These are phyloP conservation scores for Trichoderma pleuroti DNA, from an alignment of 2,329 filamentous ascomycete genomes.

Conservation along the genomic window DNA sequence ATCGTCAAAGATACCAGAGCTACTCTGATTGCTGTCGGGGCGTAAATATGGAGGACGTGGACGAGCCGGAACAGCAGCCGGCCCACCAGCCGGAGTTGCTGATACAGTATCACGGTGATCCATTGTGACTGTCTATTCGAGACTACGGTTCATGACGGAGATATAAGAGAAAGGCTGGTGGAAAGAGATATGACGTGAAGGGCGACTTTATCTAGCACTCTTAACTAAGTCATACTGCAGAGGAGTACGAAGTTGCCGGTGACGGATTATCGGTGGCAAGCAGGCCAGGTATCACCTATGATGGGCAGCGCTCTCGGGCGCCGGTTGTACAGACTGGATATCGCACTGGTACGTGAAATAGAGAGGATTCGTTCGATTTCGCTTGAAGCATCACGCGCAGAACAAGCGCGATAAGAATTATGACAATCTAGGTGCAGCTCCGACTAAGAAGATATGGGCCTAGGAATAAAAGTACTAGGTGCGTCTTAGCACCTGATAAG, in stretches of 20 bases:
- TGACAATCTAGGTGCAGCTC: background rate
- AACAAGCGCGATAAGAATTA: background rate
- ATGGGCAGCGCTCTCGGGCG: background rate
- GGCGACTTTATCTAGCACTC: background rate
- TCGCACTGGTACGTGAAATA: background rate
- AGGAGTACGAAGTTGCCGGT: background rate
- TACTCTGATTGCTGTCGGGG: conserved; percentile 67
- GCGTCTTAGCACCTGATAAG: background rate
- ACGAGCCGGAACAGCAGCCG: conserved; percentile 24
- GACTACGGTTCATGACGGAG: conserved; percentile 14
- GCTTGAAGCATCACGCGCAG: background rate
- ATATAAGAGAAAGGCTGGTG: background rate
- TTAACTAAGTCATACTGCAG: background rate
- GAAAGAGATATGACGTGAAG: background rate
- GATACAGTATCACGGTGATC: conserved; percentile 28
- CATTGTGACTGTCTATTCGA: conserved; percentile 14
- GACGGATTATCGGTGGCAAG: background rate
- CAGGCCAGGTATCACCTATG: background rate
- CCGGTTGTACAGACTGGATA: background rate
- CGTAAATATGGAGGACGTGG: conserved; percentile 50
- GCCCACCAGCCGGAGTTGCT: conserved; percentile 23
- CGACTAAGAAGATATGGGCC: background rate
- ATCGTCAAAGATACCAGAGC: conserved; percentile 80
- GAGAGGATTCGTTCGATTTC: background rate
- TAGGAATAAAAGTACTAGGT: background rate